Percentiles rank a stretch among this genome's conserved stretches.
Conservation (phyloP, 306 rosid species). For the Heteromeles arbutifolia region DNA sequence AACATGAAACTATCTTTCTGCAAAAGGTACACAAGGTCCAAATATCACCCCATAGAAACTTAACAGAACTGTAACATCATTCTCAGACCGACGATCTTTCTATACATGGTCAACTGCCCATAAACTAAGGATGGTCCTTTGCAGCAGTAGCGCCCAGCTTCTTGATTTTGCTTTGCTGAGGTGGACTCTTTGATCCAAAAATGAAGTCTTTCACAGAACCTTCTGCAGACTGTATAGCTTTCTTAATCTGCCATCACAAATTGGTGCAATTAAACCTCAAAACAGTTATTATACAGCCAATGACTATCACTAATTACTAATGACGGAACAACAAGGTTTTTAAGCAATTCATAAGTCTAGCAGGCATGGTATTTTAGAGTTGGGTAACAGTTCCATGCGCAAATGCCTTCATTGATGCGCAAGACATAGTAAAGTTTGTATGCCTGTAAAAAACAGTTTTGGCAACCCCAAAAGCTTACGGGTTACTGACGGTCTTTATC, state of each 20-base stretch:
- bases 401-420: neutral
- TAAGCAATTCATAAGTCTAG: neutral
- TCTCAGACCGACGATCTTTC: slow-evolving; percentile 18
- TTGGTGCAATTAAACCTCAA: slow-evolving; percentile 18
- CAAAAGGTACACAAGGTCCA: neutral
- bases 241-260: slow-evolving; percentile 56
- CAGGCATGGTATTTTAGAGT: neutral
- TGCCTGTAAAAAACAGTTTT: neutral
- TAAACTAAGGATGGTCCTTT: slow-evolving; percentile 43
- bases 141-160: slow-evolving; percentile 28
- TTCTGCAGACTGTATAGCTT: slow-evolving; percentile 54
- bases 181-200: slow-evolving; percentile 49
- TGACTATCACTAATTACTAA: neutral
- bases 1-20: neutral
- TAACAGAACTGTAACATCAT: neutral
- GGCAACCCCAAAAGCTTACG: neutral
- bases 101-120: slow-evolving; percentile 17
- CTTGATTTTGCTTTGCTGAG: slow-evolving; percentile 27
- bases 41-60: neutral
- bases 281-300: neutral
- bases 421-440: neutral
- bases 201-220: slow-evolving; percentile 49
- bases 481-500: too few species aligned
- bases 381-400: neutral
- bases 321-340: neutral